Base-by-base conservation (phyloP, 164 flowering plant genomes). In the Magnolia kwangsiensis region DNA sequence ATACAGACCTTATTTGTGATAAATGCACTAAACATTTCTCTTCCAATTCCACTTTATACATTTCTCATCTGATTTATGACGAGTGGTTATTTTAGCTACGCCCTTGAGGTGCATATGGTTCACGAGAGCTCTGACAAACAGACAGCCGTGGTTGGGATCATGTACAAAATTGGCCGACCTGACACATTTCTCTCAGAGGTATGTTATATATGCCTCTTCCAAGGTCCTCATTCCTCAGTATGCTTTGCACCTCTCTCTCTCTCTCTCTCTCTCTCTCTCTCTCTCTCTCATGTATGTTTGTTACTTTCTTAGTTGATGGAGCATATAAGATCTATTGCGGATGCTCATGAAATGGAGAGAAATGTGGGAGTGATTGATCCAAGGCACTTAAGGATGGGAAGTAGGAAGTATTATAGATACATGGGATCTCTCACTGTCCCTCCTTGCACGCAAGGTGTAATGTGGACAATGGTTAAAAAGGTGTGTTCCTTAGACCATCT, bases 401-500 rank as follows among this genome's bases (percentile, higher is more conserved):
- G 88, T 77, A 81, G 86, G 75, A 82, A 82, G 65, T 89, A 89
- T 37, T 88, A 85, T 83, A 83, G 91, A 84, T 91, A 89, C 75
- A 77, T 81, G 23, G 93, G 95, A 16, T 89, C 95, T n/a, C 90
- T 89, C 37, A 89, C 92, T 3, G 75, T 78, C 73, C 92, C 95
- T 18, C 95, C 95, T 2, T 91, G 95, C 82, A 84, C 91, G 1
- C 77, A 88, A 78, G 77, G 81, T 67, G 87, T 89, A 18, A 14
- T 76, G 0, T 90, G 92, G 94, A 85, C 87, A 29, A 84, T 90
- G 7, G 74, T 85, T 2, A 74, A 68, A 73, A 83, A 87, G 90
- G 92, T 90, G 2, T 7, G 51, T 14, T 24, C 24, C 31, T 2
- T 27, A 6, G 7, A 19, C 20, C 20, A 3, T 63, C 20, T 61